These are phyloP conservation scores for Phaeosphaeriaceae sp. DNA, from an alignment of 2,329 filamentous ascomycete species.

Conservation along the genomic window DNA sequence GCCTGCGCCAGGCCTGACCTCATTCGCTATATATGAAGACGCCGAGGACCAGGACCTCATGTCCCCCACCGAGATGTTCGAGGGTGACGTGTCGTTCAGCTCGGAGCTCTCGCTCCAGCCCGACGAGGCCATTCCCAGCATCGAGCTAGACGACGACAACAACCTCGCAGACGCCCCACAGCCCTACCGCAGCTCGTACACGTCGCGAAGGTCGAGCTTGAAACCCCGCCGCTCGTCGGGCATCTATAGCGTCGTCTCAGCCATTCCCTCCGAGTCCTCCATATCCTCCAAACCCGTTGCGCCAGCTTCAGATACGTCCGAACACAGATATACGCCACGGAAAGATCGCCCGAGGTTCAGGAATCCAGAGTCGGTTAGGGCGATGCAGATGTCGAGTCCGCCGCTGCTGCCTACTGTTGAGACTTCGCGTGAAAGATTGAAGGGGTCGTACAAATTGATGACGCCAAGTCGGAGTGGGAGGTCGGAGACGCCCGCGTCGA, in stretches of 20 bases:
- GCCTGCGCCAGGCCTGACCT: constrained; percentile 36
- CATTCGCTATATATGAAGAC: constrained; percentile 45
- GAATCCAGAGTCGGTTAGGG: constrained; percentile 72
- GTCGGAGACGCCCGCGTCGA: constrained; percentile 40
- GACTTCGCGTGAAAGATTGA: constrained; percentile 37
- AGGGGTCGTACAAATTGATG: constrained; percentile 40
- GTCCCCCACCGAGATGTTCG: constrained; percentile 40
- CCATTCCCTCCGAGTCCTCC: constrained; percentile 48
- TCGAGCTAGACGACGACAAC: constrained; percentile 35
- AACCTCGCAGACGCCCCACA: constrained; percentile 26
- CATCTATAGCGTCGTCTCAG: constrained; percentile 44
- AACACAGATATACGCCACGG: constrained; percentile 61
- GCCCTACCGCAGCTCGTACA: constrained; percentile 44
- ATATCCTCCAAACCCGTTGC: constrained; percentile 40
- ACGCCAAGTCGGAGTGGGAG: constrained; percentile 41
- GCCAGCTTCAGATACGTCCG: constrained; percentile 32
- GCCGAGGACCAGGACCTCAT: constrained; percentile 37
- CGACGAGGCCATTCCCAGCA: constrained; percentile 39
- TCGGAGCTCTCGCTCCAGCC: constrained; percentile 38
- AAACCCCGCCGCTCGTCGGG: constrained; percentile 37
- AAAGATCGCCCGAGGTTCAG: constrained; percentile 70
- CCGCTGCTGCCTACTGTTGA: constrained; percentile 39
- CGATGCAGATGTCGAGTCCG: constrained; percentile 74
- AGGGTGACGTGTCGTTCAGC: constrained; percentile 42
- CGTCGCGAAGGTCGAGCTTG: constrained; percentile 31